Conservation (phyloP, 2,329 filamentous ascomycete species). For the Bisporella sp. region DNA sequence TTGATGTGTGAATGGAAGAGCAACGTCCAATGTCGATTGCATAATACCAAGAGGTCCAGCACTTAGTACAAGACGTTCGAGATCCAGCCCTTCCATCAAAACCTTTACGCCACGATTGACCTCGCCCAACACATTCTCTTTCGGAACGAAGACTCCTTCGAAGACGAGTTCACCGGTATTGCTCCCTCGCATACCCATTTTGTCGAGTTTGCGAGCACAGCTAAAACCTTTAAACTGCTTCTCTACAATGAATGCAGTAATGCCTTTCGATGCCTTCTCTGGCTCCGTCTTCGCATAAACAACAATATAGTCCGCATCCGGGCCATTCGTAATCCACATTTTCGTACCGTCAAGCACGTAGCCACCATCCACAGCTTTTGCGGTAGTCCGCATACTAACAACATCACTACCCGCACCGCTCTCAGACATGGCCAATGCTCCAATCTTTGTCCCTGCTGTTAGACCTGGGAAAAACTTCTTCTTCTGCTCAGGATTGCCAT, state of each 20-base stretch:
- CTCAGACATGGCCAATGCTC: conserved; percentile 92
- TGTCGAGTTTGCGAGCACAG: conserved; percentile 87
- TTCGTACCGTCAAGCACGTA: conserved; percentile 69
- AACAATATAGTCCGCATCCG: conserved; percentile 85
- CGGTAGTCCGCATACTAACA: conserved; percentile 87
- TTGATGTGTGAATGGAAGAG: conserved; percentile 82
- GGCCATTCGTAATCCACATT: conserved; percentile 99
- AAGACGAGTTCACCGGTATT: conserved; percentile 95
- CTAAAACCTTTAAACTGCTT: conserved; percentile 65
- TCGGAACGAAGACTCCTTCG: conserved; percentile 82
- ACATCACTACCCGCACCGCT: conserved; percentile 88
- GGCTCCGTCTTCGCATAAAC: conserved; percentile 97
- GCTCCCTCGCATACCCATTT: conserved; percentile 95
- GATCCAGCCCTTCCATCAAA: conserved; percentile 91
- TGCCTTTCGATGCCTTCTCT: conserved; percentile 74
- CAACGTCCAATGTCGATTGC: conserved; percentile 82
- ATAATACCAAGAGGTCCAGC: conserved; percentile 90
- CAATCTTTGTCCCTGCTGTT: conserved; percentile 73
- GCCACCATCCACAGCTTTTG: conserved; percentile 74
- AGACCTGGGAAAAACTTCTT: conserved; percentile 70
- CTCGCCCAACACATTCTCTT: conserved; percentile 71
- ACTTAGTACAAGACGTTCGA: conserved; percentile 86
- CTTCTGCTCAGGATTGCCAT: conserved; percentile 77
- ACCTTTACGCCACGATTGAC: conserved; percentile 81
- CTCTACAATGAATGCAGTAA: conserved; percentile 90